phyloP scores from a whole-genome alignment of 352 stramenopile species.

The Elongisporangium prolatum region DNA sequence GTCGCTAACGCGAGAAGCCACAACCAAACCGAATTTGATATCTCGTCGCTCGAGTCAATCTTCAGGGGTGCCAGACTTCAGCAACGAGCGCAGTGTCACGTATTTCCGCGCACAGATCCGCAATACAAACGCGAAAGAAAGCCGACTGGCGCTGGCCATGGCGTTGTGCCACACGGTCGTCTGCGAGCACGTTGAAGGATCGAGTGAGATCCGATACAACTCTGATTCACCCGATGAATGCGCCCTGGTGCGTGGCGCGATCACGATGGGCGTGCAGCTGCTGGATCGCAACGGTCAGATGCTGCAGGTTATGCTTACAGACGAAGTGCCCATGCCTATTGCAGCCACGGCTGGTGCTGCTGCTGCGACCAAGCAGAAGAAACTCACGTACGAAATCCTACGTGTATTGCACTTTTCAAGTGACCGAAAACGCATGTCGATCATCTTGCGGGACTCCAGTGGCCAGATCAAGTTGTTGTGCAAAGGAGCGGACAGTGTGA shows the following conservation, averaged over 20 bases:
- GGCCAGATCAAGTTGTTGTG: conserved; percentile 59
- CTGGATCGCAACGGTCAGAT: conserved; percentile 46
- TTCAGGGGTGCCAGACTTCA: background rate
- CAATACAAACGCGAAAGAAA: conserved; percentile 49
- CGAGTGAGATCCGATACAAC: conserved; percentile 60
- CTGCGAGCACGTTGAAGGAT: conserved; percentile 32
- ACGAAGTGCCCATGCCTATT: conserved; percentile 27
- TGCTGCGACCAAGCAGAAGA: conserved; percentile 65
- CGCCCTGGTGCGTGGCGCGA: conserved; percentile 83
- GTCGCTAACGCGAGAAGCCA: conserved; percentile 19
- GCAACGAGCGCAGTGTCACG: conserved; percentile 15
- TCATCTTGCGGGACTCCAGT: conserved; percentile 60
- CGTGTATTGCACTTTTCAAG: conserved; percentile 73
- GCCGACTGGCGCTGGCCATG: conserved; percentile 65
- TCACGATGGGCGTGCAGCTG: conserved; percentile 77
- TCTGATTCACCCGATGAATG: conserved; percentile 92
- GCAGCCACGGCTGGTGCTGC: conserved; percentile 34
- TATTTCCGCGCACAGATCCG: conserved; percentile 43
- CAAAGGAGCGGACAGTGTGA: conserved; percentile 81
- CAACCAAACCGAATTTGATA: background rate
- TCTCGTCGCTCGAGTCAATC: background rate
- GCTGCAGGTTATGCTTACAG: conserved; percentile 54
- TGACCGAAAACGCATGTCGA: conserved; percentile 79
- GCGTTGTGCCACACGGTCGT: conserved; percentile 87
- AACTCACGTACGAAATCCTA: conserved; percentile 61